These are phyloP conservation scores for Moricandia arvensis DNA, from an alignment of 345 rosid species.

Conservation along the genomic window DNA sequence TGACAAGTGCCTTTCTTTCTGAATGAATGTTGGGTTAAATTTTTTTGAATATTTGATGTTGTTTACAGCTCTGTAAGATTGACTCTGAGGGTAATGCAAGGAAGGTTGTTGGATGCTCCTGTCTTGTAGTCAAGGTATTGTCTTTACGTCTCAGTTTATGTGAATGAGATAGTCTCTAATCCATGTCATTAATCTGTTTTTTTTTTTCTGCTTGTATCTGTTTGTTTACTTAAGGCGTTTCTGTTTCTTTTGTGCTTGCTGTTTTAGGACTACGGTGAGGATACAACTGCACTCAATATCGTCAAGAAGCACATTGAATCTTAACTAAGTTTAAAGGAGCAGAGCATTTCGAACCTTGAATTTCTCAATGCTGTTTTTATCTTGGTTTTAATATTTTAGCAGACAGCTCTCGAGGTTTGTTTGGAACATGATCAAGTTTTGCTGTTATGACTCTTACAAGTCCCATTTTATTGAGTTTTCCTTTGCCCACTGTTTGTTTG, in stretches of 20 bases:
- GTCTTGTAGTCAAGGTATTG: constrained; percentile 77
- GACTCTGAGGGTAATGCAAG: constrained; percentile 86
- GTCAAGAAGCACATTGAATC: constrained; percentile 40
- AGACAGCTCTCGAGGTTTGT: constrained; percentile 32
- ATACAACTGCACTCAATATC: constrained; percentile 37
- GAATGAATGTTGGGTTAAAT: not conserved
- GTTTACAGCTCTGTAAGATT: constrained; percentile 72
- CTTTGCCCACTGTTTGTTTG: not conserved
- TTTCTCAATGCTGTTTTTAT: constrained; percentile 19
- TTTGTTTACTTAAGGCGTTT: not conserved
- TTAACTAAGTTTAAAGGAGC: constrained; percentile 22
- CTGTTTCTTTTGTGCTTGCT: not conserved
- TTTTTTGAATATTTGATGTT: not conserved
- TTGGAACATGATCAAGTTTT: constrained; percentile 29
- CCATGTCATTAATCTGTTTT: not conserved
- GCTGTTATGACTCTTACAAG: not conserved
- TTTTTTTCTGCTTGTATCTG: not conserved
- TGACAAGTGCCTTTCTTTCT: constrained; percentile 16
- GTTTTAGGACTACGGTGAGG: constrained; percentile 42
- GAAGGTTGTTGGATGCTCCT: constrained; percentile 87
- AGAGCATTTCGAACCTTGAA: constrained; percentile 11
- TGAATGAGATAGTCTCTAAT: too few relatives aligned
- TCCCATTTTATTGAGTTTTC: not conserved
- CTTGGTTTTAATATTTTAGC: constrained; percentile 30
- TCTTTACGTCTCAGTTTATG: not conserved